Evolutionary conservation across 108 stramenopile genomes (phyloP).

Genomic region (Nitzschia palea): DNA sequence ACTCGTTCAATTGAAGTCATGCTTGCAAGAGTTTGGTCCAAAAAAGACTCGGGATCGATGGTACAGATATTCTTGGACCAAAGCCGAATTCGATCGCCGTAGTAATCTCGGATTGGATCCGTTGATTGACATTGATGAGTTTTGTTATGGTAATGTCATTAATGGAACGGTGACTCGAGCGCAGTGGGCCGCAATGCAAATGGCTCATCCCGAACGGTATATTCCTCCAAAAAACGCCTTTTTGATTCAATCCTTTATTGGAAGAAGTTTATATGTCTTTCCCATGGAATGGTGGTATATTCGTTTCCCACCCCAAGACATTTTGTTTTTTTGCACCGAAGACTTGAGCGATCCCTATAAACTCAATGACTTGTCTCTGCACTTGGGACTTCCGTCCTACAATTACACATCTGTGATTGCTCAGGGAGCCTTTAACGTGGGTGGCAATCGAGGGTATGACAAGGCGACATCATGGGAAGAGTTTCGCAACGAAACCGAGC

Average conservation of each 20-base stretch:
- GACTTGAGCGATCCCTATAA: slow-evolving; percentile 54
- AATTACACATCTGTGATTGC: slow-evolving; percentile 53
- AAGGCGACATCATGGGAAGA: slow-evolving; percentile 57
- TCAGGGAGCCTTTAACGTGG: slow-evolving; percentile 74
- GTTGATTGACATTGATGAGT: slow-evolving; percentile 65
- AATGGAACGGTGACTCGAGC: slow-evolving; percentile 43
- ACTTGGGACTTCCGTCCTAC: slow-evolving; percentile 70
- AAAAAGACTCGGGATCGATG: slow-evolving; percentile 17
- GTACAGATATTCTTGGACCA: slow-evolving; percentile 27
- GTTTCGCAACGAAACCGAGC: slow-evolving; percentile 24
- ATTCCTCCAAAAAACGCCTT: slow-evolving; percentile 53
- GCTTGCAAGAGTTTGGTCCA: slow-evolving; percentile 39
- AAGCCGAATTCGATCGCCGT: slow-evolving; percentile 35
- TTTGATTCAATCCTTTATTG: slow-evolving; percentile 70
- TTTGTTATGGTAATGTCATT: slow-evolving; percentile 61
- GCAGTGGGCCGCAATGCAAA: slow-evolving; percentile 68
- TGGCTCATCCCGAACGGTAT: slow-evolving; percentile 55
- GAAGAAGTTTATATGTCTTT: slow-evolving; percentile 65
- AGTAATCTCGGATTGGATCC: slow-evolving; percentile 37
- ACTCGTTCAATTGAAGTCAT: slow-evolving; percentile 52
- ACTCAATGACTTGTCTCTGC: slow-evolving; percentile 46
- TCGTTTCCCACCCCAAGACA: slow-evolving; percentile 44
- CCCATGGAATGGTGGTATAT: slow-evolving; percentile 90
- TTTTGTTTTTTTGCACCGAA: slow-evolving; percentile 77
- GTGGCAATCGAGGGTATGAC: slow-evolving; percentile 81